Evolutionary conservation across 768 basidiomycete species (phyloP), one percentile per base, ranked within the genome.

Genomic region (Boletus pseudopeckii): DNA sequence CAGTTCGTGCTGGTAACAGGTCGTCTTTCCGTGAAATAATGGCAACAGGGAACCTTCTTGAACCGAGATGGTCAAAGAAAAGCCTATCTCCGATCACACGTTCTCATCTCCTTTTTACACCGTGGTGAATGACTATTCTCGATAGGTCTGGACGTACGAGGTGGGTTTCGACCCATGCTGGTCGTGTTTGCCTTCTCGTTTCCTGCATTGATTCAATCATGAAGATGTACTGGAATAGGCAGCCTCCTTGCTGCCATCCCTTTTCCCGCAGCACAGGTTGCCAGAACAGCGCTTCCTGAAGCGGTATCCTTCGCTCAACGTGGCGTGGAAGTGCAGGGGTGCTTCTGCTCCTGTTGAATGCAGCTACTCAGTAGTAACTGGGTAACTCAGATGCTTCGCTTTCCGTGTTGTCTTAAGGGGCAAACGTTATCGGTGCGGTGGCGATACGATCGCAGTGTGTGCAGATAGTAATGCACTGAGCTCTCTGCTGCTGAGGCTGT

Each of bases 101-200:
- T 22, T 64, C 64, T 46, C 58, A 55, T 38, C 56, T 68, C 46
- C 28, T 45, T 54, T 66, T 26, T 83, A 86, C 69, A 82, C 80
- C 30, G 75, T 81, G 8, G 62, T 84, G 33, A 85, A 83, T 8
- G 81, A 44, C 84, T 0, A 63, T 82, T 14, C 72, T 86, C 58
- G 84, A 84, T 54, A 75, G 39, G 76, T 48, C 77, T 86, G 70
- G 79, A 82, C 81, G 60, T 64, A 75, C 73, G 24, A 26, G 37
- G 44, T 55, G 22, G 43, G 34, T 53, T 50, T 37, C 45, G 39
- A 41, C 28, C 50, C 38, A 32, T 43, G 38, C 30, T 48, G 9
- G 40, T 53, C 38, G 53, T 45, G 38, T 57, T 42, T 52, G 39
- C 42, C 28, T 45, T 18, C 32, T 46, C 39, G 49, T 52, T 58